Evolutionary conservation across 2,329 filamentous ascomycete genomes (phyloP).

Genomic region (Cercospora berteroae): DNA sequence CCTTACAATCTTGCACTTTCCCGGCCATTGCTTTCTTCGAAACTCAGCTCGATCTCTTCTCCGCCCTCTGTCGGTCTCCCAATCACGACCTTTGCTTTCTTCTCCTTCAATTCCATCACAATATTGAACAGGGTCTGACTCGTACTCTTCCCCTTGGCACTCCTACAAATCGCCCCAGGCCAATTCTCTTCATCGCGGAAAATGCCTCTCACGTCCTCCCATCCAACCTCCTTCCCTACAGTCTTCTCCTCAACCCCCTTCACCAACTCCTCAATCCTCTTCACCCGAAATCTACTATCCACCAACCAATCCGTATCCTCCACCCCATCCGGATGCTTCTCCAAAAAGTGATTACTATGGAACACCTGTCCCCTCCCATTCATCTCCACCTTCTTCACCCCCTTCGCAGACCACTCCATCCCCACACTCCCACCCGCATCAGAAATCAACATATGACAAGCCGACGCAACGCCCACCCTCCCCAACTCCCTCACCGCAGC

Average conservation of each 20-base stretch:
- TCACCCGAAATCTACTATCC: conserved; percentile 42
- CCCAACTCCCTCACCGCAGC: conserved; percentile 49
- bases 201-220: conserved; percentile 22
- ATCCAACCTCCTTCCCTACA: neutral
- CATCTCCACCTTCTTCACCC: conserved; percentile 36
- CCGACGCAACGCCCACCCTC: conserved; percentile 51
- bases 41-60: conserved; percentile 21
- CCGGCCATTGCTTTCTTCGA: neutral
- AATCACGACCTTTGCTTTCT: conserved; percentile 33
- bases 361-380: conserved; percentile 40
- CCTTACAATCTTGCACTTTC: neutral
- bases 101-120: conserved; percentile 39
- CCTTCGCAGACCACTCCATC: conserved; percentile 48
- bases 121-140: conserved; percentile 41
- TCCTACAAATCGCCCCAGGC: conserved; percentile 41
- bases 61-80: conserved; percentile 37
- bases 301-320: conserved; percentile 44
- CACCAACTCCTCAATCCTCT: conserved; percentile 39
- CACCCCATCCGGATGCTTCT: conserved; percentile 39
- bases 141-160: conserved; percentile 25
- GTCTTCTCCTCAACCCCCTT: conserved; percentile 16
- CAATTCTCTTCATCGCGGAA: conserved; percentile 46
- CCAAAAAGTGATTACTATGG: conserved; percentile 47
- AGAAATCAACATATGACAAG: conserved; percentile 56
- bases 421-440: conserved; percentile 49